Evolutionary conservation across 2,329 filamentous ascomycete species (phyloP), one percentile per base, ranked within the genome.

Genomic region (Fusarium torreyae): DNA sequence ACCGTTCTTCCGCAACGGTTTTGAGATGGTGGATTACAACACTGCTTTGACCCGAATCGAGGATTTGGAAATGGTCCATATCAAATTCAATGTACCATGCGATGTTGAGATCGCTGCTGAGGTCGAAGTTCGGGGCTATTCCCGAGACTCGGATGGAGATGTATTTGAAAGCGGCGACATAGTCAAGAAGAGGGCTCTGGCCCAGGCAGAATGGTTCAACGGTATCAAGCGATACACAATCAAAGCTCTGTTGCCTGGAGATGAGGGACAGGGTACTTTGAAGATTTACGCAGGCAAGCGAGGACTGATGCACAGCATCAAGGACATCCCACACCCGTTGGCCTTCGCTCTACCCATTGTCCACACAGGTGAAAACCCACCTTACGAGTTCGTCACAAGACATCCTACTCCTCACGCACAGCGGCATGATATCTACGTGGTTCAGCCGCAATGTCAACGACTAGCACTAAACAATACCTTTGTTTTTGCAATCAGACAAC

Each of bases 331-430:
- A 9, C 95, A 99, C 76, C 91, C 94, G 4, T 83, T 99, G 55
- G 94, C 95, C 1, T 91, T 98, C 69, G 90, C 94, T 5, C 82
- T 99, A n/a, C 95, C 96, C 1, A 90, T 99, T 52, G 88, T 94
- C 38, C 96, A 99, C 79, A 91, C 89, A 0, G 96, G 96, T 63
- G 92, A 95, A 73, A 99, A 99, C 76, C 96, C 96, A 5, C 89
- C 93, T 0, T 99, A 97, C 79, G 94, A 97, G 62, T 99, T 98
- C 79, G 87, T 98, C 45, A 92, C 91, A 39, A 89, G 96, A 6
- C 96, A 99, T 78, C 97, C 97, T 9, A 99, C 96, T 4, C 96
- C 96, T 10, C 96, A 99, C 78, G 96, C 96, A n/a, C 94, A 97
- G 77, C 89, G 95, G 42, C 94, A 99, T 79, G 96, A 99, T 77